phyloP scores from a whole-genome alignment of 169 alveolate species.

The Plasmodium cynomolgi region DNA sequence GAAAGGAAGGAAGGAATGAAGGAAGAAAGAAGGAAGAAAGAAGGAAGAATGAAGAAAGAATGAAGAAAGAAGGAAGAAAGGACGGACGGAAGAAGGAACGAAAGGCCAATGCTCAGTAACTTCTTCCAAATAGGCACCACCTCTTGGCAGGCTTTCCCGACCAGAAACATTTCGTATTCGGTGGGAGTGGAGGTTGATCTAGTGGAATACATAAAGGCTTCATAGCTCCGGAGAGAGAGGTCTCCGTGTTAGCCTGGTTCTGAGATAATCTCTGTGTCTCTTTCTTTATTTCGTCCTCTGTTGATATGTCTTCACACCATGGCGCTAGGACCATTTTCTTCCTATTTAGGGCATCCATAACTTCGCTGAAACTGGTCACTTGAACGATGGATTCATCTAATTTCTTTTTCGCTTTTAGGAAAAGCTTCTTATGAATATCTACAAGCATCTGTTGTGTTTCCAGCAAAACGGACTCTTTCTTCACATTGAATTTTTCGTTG shows the following conservation, averaged over 20 bases:
- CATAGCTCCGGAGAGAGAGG: conserved; percentile 95
- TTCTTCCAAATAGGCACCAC: conserved; percentile 95
- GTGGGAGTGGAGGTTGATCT: conserved; percentile 92
- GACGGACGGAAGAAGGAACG: not conserved
- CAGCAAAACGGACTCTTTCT: conserved; percentile 74
- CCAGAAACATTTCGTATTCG: conserved; percentile 94
- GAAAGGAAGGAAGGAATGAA: not conserved
- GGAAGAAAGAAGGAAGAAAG: not conserved
- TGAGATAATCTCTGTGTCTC: conserved; percentile 80
- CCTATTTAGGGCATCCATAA: conserved; percentile 89
- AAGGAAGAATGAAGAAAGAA: not conserved
- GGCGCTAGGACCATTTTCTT: conserved; percentile 90
- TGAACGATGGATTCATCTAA: conserved; percentile 78
- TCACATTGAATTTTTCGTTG: conserved; percentile 87
- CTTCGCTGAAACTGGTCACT: conserved; percentile 81
- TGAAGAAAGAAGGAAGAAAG: not conserved
- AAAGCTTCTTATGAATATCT: conserved; percentile 80
- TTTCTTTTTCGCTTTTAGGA: conserved; percentile 79
- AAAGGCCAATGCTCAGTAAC: conserved; percentile 87
- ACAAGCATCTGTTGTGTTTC: conserved; percentile 80
- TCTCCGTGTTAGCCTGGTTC: conserved; percentile 64
- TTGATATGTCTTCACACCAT: conserved; percentile 90
- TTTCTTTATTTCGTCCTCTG: conserved; percentile 85
- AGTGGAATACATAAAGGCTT: conserved; percentile 97
- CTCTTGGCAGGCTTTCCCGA: conserved; percentile 95